These are phyloP conservation scores for Alternaria viburni DNA, from an alignment of 2,329 filamentous ascomycete genomes.

Conservation along the genomic window DNA sequence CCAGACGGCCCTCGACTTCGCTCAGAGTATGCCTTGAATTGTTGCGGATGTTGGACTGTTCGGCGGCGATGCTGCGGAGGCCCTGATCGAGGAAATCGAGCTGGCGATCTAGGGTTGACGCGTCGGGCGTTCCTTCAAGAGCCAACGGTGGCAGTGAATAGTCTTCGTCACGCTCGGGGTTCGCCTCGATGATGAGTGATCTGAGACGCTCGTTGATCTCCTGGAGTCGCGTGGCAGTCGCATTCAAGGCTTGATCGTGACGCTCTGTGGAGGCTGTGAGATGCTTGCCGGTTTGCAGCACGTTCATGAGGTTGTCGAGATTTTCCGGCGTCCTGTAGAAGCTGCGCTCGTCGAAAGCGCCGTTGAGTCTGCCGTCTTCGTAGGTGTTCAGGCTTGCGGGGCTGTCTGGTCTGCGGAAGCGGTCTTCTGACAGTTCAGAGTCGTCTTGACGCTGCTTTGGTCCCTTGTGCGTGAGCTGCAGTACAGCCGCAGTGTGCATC, in stretches of 20 bases:
- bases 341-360: conserved; percentile 75
- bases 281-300: conserved; percentile 46
- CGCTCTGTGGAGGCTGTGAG: conserved; percentile 36
- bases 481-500: conserved; percentile 88
- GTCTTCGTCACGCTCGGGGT: conserved; percentile 56
- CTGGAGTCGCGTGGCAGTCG: conserved; percentile 71
- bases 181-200: conserved; percentile 68
- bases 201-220: conserved; percentile 71
- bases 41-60: conserved; percentile 53
- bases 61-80: conserved; percentile 65
- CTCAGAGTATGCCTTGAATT: conserved; percentile 36
- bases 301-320: conserved; percentile 58
- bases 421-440: conserved; percentile 46
- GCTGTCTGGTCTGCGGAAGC: conserved; percentile 66
- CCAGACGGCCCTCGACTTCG: conserved; percentile 49
- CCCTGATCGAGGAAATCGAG: conserved; percentile 74
- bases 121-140: conserved; percentile 24
- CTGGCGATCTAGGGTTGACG: conserved; percentile 58
- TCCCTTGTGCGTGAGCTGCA: conserved; percentile 86
- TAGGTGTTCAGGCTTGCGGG: conserved; percentile 78
- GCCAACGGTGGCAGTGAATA: conserved; percentile 39
- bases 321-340: conserved; percentile 74
- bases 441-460: conserved; percentile 64
- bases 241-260: conserved; percentile 60
- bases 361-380: conserved; percentile 61